Percentiles rank a stretch among this genome's conserved stretches.
phyloP scores from a whole-genome alignment of 495 filamentous ascomycete species.

The Antarctomyces pellizariae region DNA sequence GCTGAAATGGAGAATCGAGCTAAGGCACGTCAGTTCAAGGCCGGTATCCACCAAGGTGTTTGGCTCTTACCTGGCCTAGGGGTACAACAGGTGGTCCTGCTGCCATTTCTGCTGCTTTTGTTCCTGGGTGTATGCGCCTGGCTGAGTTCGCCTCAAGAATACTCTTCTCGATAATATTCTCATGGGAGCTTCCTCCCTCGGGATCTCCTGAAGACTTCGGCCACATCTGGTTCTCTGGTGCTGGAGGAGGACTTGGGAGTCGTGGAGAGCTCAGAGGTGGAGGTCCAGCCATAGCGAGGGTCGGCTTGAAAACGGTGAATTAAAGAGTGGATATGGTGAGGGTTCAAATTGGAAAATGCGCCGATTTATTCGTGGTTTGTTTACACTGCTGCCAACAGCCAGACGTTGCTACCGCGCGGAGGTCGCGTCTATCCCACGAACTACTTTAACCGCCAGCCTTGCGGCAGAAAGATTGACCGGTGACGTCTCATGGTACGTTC shows the following conservation, averaged over 20 bases:
- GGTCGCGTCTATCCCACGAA: no score
- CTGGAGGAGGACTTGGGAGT: slow-evolving; percentile 70
- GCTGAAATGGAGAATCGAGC: slow-evolving; percentile 89
- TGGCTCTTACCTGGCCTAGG: slow-evolving; percentile 53
- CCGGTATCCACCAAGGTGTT: not conserved
- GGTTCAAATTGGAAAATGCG: not conserved
- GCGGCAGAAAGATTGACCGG: no score
- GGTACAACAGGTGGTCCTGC: slow-evolving; percentile 74
- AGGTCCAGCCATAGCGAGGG: slow-evolving; percentile 20
- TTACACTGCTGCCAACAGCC: no score
- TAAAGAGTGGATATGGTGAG: not conserved
- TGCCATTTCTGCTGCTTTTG: slow-evolving; percentile 72
- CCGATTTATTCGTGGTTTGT: no score
- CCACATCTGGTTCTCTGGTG: slow-evolving; percentile 74
- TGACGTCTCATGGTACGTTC: no score
- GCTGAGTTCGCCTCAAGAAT: slow-evolving; percentile 31
- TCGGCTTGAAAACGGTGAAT: not conserved
- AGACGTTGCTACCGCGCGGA: no score
- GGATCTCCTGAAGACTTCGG: slow-evolving; percentile 78
- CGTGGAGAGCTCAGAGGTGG: slow-evolving; percentile 59
- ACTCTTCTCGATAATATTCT: slow-evolving; percentile 33
- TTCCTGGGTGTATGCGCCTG: slow-evolving; percentile 78
- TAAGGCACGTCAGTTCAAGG: slow-evolving; percentile 11
- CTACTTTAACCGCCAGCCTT: no score
- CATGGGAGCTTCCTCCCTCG: slow-evolving; percentile 30